These are phyloP conservation scores for Dactylella cylindrospora DNA, from an alignment of 2,329 filamentous ascomycete species.

Conservation along the genomic window DNA sequence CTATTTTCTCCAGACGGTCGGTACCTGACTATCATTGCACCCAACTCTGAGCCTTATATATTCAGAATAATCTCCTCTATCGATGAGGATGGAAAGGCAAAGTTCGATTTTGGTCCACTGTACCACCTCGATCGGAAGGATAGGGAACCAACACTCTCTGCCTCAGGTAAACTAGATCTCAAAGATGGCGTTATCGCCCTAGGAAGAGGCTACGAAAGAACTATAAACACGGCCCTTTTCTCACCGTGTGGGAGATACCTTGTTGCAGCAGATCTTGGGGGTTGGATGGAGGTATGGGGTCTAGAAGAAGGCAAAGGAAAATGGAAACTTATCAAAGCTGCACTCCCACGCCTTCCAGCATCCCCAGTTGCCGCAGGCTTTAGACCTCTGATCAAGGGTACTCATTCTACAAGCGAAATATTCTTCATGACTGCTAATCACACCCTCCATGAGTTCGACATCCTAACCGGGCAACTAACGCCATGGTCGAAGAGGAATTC, in stretches of 20 bases:
- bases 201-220: constrained; percentile 34
- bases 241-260: constrained; percentile 57
- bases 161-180: constrained; percentile 10
- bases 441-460: constrained; percentile 75
- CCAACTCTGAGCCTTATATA: constrained; percentile 53
- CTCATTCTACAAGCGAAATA: constrained; percentile 46
- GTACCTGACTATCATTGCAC: constrained; percentile 64
- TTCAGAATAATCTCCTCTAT: constrained; percentile 16
- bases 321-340: constrained; percentile 33
- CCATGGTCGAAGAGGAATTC: constrained; percentile 86
- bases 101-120: constrained; percentile 25
- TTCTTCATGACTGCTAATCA: constrained; percentile 52
- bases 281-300: constrained; percentile 42
- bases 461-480: constrained; percentile 72
- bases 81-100: constrained; percentile 16
- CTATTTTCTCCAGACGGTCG: constrained; percentile 69
- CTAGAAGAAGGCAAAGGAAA: constrained; percentile 26
- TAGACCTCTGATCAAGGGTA: constrained; percentile 2
- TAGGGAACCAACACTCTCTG: constrained; percentile 13
- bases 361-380: constrained; percentile 28
- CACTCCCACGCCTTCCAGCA: constrained; percentile 21
- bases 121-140: constrained; percentile 38
- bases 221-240: constrained; percentile 50
- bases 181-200: constrained; percentile 35
- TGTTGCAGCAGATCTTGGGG: constrained; percentile 59